Conservation (phyloP, 176 grass and related monocot species). For the Eleusine coracana region DNA sequence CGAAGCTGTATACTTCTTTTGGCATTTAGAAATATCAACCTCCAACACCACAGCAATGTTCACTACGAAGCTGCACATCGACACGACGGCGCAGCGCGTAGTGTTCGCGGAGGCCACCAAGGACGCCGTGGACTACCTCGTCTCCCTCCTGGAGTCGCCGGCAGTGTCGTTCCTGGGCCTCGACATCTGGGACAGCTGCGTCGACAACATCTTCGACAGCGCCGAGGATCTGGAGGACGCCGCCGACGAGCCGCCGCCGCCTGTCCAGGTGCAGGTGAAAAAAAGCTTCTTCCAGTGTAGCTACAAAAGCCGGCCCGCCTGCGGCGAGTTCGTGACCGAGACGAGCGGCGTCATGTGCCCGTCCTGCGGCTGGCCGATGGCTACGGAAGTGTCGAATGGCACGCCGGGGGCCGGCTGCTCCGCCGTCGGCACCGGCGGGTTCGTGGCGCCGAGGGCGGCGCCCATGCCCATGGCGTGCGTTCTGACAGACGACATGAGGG, state of each 20-base stretch:
- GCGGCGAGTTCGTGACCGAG: not conserved
- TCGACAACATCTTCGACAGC: slow-evolving; percentile 1
- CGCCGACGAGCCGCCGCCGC: too few species aligned
- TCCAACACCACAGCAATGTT: not conserved
- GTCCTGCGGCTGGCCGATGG: not conserved
- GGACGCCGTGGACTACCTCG: not conserved
- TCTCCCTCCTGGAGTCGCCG: not conserved
- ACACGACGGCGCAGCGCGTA: not conserved
- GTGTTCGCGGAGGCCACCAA: not conserved
- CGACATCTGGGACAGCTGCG: not conserved
- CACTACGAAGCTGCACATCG: not conserved
- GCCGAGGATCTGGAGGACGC: not conserved
- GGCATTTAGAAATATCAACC: too few species aligned
- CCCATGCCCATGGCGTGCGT: not conserved
- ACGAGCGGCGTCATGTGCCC: not conserved
- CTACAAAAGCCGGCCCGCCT: not conserved
- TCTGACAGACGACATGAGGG: slow-evolving; percentile 42
- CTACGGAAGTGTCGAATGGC: not conserved
- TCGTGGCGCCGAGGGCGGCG: too few species aligned
- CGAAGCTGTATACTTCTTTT: too few species aligned
- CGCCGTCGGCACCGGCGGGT: not conserved
- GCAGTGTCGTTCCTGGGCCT: not conserved
- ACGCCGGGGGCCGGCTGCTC: not conserved
- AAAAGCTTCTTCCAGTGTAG: slow-evolving; percentile 3
- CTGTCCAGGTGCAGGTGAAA: not conserved